Conservation (phyloP, 1,139 yeast genomes). For the Taphrina deformans region DNA sequence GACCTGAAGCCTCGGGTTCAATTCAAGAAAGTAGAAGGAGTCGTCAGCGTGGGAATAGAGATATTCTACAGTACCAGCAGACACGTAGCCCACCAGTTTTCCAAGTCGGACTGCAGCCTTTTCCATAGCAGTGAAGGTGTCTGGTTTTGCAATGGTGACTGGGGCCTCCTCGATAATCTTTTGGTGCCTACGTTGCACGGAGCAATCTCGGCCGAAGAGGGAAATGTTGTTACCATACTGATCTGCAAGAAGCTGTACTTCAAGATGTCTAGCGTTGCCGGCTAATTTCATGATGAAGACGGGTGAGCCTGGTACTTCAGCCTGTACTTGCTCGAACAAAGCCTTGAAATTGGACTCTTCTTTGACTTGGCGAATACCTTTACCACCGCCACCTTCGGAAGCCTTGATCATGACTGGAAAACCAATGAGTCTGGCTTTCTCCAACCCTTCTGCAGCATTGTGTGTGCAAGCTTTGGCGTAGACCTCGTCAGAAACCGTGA, state of each 20-base stretch:
- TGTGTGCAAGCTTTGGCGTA: slow-evolving; percentile 86
- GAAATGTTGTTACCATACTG: slow-evolving; percentile 94
- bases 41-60: slow-evolving; percentile 90
- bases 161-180: slow-evolving; percentile 97
- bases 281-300: slow-evolving; percentile 93
- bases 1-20: slow-evolving; percentile 96
- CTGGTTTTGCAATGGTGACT: slow-evolving; percentile 84
- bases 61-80: slow-evolving; percentile 98
- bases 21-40: slow-evolving; percentile 90
- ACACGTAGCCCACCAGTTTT: slow-evolving; percentile 91
- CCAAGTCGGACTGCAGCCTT: slow-evolving; percentile 96
- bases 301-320: slow-evolving; percentile 95
- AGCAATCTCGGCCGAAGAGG: slow-evolving; percentile 92
- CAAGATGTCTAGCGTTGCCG: slow-evolving; percentile 92
- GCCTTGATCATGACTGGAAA: slow-evolving; percentile 97
- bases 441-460: slow-evolving; percentile 83
- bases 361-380: slow-evolving; percentile 93
- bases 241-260: slow-evolving; percentile 91
- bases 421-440: slow-evolving; percentile 79
- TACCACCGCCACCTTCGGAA: slow-evolving; percentile 99
- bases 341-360: slow-evolving; percentile 67
- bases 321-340: slow-evolving; percentile 82
- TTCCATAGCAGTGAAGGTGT: slow-evolving; percentile 88
- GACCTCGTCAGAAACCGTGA: slow-evolving; percentile 78
- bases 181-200: slow-evolving; percentile 96